Percentiles rank a stretch among this genome's conserved stretches.
Evolutionary conservation across 139 green algal genomes (phyloP).

Genomic region (Asterochloris erici): DNA sequence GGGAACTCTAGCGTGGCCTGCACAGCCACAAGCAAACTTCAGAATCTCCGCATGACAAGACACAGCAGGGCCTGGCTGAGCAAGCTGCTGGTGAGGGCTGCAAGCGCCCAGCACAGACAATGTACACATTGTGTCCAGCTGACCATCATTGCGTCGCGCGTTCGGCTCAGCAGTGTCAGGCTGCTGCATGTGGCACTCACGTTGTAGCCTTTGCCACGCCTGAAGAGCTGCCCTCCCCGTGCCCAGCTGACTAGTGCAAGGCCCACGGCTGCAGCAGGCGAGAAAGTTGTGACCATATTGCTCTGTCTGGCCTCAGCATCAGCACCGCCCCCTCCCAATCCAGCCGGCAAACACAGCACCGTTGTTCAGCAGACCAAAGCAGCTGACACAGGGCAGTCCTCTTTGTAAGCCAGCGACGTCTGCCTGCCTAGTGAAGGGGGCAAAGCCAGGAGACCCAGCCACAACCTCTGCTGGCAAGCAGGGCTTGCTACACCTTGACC

Average conservation of each 20-base stretch:
- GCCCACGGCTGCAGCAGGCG: conserved; percentile 31
- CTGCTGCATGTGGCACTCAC: conserved; percentile 4
- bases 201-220: conserved; percentile 50
- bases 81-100: too few species aligned
- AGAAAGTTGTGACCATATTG: not conserved
- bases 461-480: not conserved
- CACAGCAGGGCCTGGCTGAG: too few species aligned
- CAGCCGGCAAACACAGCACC: too few species aligned
- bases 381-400: not conserved
- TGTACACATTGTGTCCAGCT: not conserved
- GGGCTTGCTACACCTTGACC: not conserved
- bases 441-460: conserved; percentile 5
- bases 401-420: not conserved
- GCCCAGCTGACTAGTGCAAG: conserved; percentile 56
- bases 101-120: not conserved
- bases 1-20: conserved; percentile 85
- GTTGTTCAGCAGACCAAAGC: too few species aligned
- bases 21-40: not conserved
- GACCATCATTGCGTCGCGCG: too few species aligned
- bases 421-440: not conserved
- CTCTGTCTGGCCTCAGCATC: not conserved
- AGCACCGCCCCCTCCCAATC: too few species aligned
- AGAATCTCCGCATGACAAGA: not conserved
- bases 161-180: too few species aligned
- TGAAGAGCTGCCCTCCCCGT: conserved; percentile 40